phyloP scores from a whole-genome alignment of 75 land plant genomes.

The Picea sitchensis region DNA sequence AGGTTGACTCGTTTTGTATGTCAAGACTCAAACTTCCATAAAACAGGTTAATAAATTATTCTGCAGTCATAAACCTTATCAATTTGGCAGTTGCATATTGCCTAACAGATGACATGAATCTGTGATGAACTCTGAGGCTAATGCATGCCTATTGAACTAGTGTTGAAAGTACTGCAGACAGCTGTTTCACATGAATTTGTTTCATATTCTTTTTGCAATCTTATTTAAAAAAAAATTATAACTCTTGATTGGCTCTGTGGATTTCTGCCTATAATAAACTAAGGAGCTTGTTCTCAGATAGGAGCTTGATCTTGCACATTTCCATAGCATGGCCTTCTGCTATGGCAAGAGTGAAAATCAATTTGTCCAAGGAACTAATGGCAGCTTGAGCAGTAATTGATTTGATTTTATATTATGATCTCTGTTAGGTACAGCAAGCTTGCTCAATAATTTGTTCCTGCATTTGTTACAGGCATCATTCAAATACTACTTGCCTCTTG shows the following conservation, averaged over 20 bases:
- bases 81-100: neutral
- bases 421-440: neutral
- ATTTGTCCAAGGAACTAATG: neutral
- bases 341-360: neutral
- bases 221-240: neutral
- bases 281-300: neutral
- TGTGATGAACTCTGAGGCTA: neutral
- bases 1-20: too few relatives aligned
- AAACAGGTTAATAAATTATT: neutral
- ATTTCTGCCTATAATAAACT: neutral
- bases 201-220: neutral
- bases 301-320: neutral
- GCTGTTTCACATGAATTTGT: neutral
- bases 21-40: neutral
- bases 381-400: neutral
- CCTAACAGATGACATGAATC: neutral
- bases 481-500: neutral
- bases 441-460: slow-evolving; percentile 4
- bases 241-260: neutral
- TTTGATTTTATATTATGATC: neutral
- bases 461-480: neutral
- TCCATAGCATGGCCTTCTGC: neutral
- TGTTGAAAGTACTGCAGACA: neutral
- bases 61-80: neutral
- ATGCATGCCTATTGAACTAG: neutral